Evolutionary conservation across 2,329 filamentous ascomycete species (phyloP).

Genomic region (Hypocreales sp.): DNA sequence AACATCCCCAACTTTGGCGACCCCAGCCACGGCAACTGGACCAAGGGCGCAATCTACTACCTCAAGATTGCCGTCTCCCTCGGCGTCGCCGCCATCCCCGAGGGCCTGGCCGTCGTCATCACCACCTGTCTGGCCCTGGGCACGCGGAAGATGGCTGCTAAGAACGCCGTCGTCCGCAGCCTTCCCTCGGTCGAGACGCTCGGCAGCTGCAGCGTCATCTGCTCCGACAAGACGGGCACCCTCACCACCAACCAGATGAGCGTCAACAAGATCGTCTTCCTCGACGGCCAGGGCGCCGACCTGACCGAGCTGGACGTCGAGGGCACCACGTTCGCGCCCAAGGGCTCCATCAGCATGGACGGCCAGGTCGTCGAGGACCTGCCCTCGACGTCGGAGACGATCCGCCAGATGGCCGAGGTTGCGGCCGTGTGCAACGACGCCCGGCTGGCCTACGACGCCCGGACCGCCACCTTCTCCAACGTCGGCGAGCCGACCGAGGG

Average conservation of each 20-base stretch:
- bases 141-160: constrained; percentile 96
- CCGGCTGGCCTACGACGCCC: constrained; percentile 64
- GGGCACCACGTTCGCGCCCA: constrained; percentile 82
- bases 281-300: constrained; percentile 56
- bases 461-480: constrained; percentile 58
- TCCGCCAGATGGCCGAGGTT: constrained; percentile 62
- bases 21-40: constrained; percentile 80
- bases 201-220: constrained; percentile 98
- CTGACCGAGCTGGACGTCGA: constrained; percentile 81
- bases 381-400: constrained; percentile 55
- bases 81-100: constrained; percentile 92
- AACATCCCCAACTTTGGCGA: constrained; percentile 97
- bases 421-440: constrained; percentile 80
- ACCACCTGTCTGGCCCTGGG: constrained; percentile 95
- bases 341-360: constrained; percentile 54
- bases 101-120: constrained; percentile 94
- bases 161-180: constrained; percentile 93
- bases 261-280: constrained; percentile 79
- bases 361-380: constrained; percentile 56
- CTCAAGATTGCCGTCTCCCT: constrained; percentile 98
- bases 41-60: constrained; percentile 98
- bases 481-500: constrained; percentile 94
- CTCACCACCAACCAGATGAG: constrained; percentile 99
- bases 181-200: constrained; percentile 94
- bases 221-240: constrained; percentile 97